Base-by-base conservation (phyloP, 2,329 filamentous ascomycete genomes). In the Dothistroma septosporum region DNA sequence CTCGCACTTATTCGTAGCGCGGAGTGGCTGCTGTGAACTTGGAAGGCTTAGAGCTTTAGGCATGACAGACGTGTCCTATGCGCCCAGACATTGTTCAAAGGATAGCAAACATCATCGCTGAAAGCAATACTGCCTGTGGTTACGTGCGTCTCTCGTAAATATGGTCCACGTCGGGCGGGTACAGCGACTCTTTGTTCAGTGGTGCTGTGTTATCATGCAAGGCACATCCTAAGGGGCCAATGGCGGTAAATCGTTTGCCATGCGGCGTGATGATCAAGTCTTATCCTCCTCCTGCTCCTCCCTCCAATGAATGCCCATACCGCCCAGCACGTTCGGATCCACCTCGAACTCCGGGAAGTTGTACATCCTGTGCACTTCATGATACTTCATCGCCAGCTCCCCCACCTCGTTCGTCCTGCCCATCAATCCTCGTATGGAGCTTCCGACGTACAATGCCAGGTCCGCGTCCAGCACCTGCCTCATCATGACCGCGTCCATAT, bases 301-400 rank as follows among this genome's bases (percentile, higher is more conserved):
- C 44, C 64, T 68, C 68, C 64, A 71, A 50, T 62, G 68, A 10
- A 68, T 65, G 14, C 46, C 28, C 57, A 73, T 56, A 0, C 70
- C 69, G 5, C 70, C 68, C 44, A 73, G 66, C 6, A 71, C 60
- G 50, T 70, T 70, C 28, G 69, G 66, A 48, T 73, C 69, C 12
- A 68, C 59, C 10, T 70, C 67, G 49, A 72, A 73, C 1, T 19
- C 32, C 2, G 70, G 70, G 24, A 71, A 69, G 8, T 60, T 54
- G n/a, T 60, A 55, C 58, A 63, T 59, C 19, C 49, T 31, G 32
- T 59, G 59, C n/a, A 47, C 50, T 6, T 57, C 33, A 4, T 47
- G 48, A 28, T 70, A 69, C 11, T 53, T 28, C 21, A 55, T 57
- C 14, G 64, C 61, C 50, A 68, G 12, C 14, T 53, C 37, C 4